Evolutionary conservation across 306 rosid genomes (phyloP).

Genomic region (Cercis canadensis): DNA sequence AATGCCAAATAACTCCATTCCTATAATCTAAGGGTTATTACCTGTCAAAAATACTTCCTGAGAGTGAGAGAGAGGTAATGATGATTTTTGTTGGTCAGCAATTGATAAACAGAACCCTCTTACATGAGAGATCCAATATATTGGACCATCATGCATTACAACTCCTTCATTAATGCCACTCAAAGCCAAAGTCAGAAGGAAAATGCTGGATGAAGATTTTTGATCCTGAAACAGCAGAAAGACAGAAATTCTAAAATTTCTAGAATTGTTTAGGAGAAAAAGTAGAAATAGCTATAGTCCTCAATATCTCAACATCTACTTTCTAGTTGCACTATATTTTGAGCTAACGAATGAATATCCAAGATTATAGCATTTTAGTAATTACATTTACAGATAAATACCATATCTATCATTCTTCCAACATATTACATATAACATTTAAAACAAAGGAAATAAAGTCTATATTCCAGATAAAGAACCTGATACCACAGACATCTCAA

Average conservation of each 20-base stretch:
- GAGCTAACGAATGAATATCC: conserved; percentile 25
- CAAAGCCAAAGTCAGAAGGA: conserved; percentile 58
- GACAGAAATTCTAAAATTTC: conserved; percentile 26
- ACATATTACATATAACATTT: conserved; percentile 9
- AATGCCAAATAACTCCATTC: conserved; percentile 29
- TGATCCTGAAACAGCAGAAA: conserved; percentile 66
- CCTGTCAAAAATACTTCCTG: conserved; percentile 76
- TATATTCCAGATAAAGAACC: conserved; percentile 53
- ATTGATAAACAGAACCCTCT: conserved; percentile 64
- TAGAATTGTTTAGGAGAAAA: background rate
- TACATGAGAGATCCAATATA: conserved; percentile 72
- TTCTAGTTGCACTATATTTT: conserved; percentile 7
- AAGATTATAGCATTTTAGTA: conserved; percentile 30
- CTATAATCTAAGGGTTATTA: conserved; percentile 43
- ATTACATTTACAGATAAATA: conserved; percentile 15
- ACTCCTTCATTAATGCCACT: conserved; percentile 41
- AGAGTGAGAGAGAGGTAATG: conserved; percentile 53
- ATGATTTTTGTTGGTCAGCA: conserved; percentile 68
- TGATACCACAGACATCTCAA: conserved; percentile 74
- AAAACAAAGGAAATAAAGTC: conserved; percentile 31
- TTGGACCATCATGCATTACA: conserved; percentile 47
- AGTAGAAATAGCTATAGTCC: conserved; percentile 20
- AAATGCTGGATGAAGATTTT: conserved; percentile 50
- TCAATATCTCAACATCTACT: conserved; percentile 11
- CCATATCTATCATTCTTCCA: background rate